Evolutionary conservation across 2,329 filamentous ascomycete genomes (phyloP), one percentile per base, ranked within the genome.

Genomic region (Ophiognomonia clavigignenti-juglandacearum): DNA sequence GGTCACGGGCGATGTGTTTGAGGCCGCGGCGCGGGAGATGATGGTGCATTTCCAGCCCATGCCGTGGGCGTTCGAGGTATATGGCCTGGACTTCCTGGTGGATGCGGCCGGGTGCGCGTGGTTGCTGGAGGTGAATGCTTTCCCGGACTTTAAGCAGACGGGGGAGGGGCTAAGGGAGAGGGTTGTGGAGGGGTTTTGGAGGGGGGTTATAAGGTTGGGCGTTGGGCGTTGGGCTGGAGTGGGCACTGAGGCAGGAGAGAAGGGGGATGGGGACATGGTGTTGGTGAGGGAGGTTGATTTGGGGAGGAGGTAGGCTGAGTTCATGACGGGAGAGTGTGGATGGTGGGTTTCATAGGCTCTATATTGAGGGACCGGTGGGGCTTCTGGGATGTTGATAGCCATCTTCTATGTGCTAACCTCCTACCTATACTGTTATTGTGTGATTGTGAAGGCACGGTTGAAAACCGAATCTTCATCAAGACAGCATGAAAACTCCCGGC

Each of bases 71-170:
- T 97, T 97, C 61, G 93, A 98, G 70, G 72, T 95, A 7, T 98
- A 87, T 63, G 93, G 93, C 0, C 66, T 97, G 35, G 93, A 98
- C 63, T 98, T 93, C 61, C 65, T 98, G 59, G 83, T 96, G 9
- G 88, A 90, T 59, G 74, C 62, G 0, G 59, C 63, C 8, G 83
- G 81, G 0, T 73, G 60, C 4, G 78, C 82, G 4, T 96, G 83
- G 82, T 64, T 98, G 59, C 70, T 98, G 47, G 93, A 98, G 70
- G 80, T 95, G 26, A 98, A 98, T 70, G 88, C 92, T 0, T 98
- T 95, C 67, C 93, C 93, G 9, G 93, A 98, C 69, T 97, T 97
- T 61, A 83, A 79, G 60, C 92, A 97, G 78, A 96, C 90, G 14
- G 93, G 93, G 0, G 75, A 77, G 7, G 84, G 86, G 47, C 66